A percentile compares a stretch with the other conserved stretches of the same genome.
phyloP scores from a whole-genome alignment of 2,329 filamentous ascomycete genomes.

The Penicillium palitans region DNA sequence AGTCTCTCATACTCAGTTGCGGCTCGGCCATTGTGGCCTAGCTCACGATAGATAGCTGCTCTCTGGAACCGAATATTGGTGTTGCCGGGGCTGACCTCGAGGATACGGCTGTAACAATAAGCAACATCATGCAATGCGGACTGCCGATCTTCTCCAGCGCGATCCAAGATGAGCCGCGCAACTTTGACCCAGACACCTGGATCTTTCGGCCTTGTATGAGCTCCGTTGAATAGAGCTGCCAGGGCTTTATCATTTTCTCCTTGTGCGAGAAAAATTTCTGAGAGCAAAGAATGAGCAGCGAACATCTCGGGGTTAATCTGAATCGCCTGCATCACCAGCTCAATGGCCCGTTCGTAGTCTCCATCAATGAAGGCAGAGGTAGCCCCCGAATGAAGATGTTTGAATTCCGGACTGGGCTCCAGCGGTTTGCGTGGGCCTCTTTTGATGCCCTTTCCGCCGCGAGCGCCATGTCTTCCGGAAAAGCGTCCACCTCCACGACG shows the following conservation, averaged over 20 bases:
- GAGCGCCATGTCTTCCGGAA: conserved; percentile 40
- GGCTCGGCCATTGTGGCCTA: conserved; percentile 49
- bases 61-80: conserved; percentile 56
- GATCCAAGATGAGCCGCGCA: conserved; percentile 55
- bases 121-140: conserved; percentile 50
- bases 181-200: conserved; percentile 59
- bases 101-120: conserved; percentile 56
- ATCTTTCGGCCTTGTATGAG: conserved; percentile 57
- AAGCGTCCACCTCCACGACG: conserved; percentile 36
- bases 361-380: conserved; percentile 52
- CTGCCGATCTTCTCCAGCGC: conserved; percentile 48
- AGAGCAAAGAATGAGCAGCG: conserved; percentile 60
- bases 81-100: conserved; percentile 54
- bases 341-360: conserved; percentile 47
- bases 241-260: conserved; percentile 59
- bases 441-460: conserved; percentile 48
- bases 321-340: conserved; percentile 51
- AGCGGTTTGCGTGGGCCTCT: conserved; percentile 48
- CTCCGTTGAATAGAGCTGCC: conserved; percentile 58
- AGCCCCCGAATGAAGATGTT: conserved; percentile 48
- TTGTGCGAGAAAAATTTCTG: conserved; percentile 58
- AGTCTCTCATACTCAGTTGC: conserved; percentile 56
- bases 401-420: conserved; percentile 52
- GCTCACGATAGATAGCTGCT: conserved; percentile 56
- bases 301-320: conserved; percentile 63